A percentile compares a stretch with the other conserved stretches of the same genome.
Evolutionary conservation across 2,329 filamentous ascomycete genomes (phyloP).

Genomic region (Mycosphaerelloides madeirae): DNA sequence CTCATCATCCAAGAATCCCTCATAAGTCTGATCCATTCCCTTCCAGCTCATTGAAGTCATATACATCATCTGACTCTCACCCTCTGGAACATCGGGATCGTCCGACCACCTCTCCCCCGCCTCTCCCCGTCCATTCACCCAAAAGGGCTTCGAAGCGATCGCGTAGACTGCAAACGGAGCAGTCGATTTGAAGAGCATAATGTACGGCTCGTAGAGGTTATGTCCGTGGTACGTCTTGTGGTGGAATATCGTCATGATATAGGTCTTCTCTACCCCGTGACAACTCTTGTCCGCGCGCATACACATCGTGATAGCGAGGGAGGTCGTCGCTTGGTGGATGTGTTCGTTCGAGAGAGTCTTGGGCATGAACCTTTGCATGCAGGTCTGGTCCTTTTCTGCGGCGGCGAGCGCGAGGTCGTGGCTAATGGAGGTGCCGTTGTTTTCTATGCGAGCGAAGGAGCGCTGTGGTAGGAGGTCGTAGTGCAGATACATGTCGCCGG

Average conservation of each 20-base stretch:
- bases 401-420: constrained; percentile 41
- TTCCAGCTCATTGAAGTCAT: constrained; percentile 8
- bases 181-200: constrained; percentile 45
- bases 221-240: constrained; percentile 50
- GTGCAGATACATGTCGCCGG: constrained; percentile 46
- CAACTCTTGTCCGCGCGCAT: constrained; percentile 44
- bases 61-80: constrained; percentile 8
- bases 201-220: constrained; percentile 51
- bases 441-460: constrained; percentile 43
- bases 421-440: constrained; percentile 45
- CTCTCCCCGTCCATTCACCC: constrained; percentile 48
- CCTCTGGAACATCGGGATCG: constrained; percentile 1
- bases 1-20: constrained; percentile 8
- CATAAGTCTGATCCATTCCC: neutral
- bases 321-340: constrained; percentile 57
- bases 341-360: constrained; percentile 34
- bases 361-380: constrained; percentile 40
- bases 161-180: constrained; percentile 48
- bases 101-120: neutral
- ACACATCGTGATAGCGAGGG: constrained; percentile 52
- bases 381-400: constrained; percentile 38
- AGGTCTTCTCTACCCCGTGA: constrained; percentile 46
- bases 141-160: constrained; percentile 49
- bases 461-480: constrained; percentile 48
- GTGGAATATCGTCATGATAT: constrained; percentile 51